Conservation (phyloP, 225 moss, liverwort and hornwort species). For the Pleurozium schreberi region DNA sequence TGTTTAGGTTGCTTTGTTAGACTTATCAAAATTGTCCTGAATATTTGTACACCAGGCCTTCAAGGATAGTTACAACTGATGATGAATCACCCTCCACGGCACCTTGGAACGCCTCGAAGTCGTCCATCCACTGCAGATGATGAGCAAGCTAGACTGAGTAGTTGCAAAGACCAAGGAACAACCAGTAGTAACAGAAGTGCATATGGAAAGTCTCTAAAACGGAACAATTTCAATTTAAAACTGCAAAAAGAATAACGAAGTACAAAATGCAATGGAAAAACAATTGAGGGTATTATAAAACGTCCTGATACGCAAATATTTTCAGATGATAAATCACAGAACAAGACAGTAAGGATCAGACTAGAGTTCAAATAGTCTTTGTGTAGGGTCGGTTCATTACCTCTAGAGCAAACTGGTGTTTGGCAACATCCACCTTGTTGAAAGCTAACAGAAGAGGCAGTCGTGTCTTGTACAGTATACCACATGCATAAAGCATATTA, state of each 20-base stretch:
- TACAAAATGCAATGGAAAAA: not conserved
- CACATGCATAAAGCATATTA: slow-evolving; percentile 95
- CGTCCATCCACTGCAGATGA: slow-evolving; percentile 82
- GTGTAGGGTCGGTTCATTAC: not conserved
- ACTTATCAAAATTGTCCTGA: slow-evolving; percentile 4
- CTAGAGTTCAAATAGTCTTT: not conserved
- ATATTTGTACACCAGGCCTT: not conserved
- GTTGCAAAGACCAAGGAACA: not conserved
- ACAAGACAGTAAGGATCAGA: not conserved
- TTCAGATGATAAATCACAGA: not conserved
- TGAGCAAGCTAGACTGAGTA: not conserved
- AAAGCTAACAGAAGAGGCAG: slow-evolving; percentile 83
- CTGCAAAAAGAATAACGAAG: not conserved
- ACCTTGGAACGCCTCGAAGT: slow-evolving; percentile 83
- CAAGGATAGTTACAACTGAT: not conserved
- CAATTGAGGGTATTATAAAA: not conserved
- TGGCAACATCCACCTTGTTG: slow-evolving; percentile 83
- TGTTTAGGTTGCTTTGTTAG: not conserved
- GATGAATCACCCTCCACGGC: slow-evolving; percentile 88
- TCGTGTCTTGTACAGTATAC: slow-evolving; percentile 86
- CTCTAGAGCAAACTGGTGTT: slow-evolving; percentile 85
- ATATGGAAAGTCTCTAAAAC: not conserved
- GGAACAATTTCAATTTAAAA: not conserved
- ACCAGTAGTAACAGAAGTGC: not conserved
- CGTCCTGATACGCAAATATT: not conserved